Evolutionary conservation across 805 yeast genomes (phyloP), one percentile per base, ranked within the genome.

Genomic region (fission yeast (Schizosaccharomyces pombe)): DNA sequence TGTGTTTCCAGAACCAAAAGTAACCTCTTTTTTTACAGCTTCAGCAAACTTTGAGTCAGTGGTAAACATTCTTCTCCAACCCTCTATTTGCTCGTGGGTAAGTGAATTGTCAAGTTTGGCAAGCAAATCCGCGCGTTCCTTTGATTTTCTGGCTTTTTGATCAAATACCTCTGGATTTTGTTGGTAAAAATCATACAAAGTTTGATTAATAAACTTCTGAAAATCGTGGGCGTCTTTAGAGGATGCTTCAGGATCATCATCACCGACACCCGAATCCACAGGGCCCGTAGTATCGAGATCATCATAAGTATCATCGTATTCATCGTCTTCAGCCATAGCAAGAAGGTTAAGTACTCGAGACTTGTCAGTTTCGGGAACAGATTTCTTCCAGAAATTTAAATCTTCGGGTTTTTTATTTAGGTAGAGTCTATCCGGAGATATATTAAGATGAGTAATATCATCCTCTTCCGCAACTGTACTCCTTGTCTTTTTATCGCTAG

Each of bases 61-160:
- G 28, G 49, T 43, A n/a, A 22, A 43, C 49, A 43, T 43, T 14
- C 49, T 28, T n/a, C 49, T 28, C 49, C 49, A 43, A 9, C 49
- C 49, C 26, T 43, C 49, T 14, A 43, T 26, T 24, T 43, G 49
- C 14, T 43, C 49, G 26, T 43, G 49, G 1, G 49, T 43, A 16
- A 43, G 6, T 16, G 30, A 28, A 6, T 43, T 43, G 14, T 26
- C 49, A 6, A 22, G 28, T 43, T 43, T 28, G 6, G 19, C 26
- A 2, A 43, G 19, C 9, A 43, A 29, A 43, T 43, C 49, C 5
- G 49, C 49, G 26, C 49, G 49, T 26, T 43, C 49, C 12, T 43
- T 19, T 26, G 49, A 22, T 26, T 43, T 43, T 43, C 49, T 43
- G 9, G 49, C 49, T 6, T 24, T 43, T 26, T 19, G 49, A 6